Conservation (phyloP, 257 asterid genomes). For the Marsdenia floribunda region DNA sequence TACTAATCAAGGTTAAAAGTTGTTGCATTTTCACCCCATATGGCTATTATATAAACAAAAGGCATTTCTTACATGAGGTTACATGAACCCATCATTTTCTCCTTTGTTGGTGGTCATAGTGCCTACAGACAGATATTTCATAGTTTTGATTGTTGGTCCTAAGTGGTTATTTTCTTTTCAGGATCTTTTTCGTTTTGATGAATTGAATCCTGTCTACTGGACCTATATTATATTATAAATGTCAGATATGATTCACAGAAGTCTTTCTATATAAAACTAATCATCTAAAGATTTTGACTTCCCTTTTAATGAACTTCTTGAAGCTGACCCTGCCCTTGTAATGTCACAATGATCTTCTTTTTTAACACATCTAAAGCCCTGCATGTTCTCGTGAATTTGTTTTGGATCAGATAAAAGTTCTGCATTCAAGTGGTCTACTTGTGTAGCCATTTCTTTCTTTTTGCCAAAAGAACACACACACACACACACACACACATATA, state of each 20-base stretch:
- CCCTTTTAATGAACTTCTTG: no score
- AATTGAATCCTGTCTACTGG: neutral
- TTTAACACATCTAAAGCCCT: no score
- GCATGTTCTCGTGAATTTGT: no score
- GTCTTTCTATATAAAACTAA: neutral
- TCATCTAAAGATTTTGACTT: neutral
- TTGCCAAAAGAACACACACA: no score
- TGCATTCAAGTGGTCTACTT: no score
- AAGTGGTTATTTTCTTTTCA: neutral
- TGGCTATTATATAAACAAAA: neutral
- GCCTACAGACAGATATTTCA: neutral
- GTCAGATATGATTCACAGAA: neutral
- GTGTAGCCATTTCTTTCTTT: no score
- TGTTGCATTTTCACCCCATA: neutral
- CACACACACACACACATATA: no score
- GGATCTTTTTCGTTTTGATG: neutral
- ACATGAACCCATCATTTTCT: neutral
- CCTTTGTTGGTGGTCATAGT: neutral
- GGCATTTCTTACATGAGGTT: neutral
- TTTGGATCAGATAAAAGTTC: no score
- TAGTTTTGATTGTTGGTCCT: neutral
- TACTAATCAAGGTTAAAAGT: neutral
- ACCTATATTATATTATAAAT: neutral
- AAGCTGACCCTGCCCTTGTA: no score
- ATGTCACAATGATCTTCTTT: no score